These are phyloP conservation scores for Marasmius tenuissimus DNA, from an alignment of 1,284 basidiomycete species.

Conservation along the genomic window DNA sequence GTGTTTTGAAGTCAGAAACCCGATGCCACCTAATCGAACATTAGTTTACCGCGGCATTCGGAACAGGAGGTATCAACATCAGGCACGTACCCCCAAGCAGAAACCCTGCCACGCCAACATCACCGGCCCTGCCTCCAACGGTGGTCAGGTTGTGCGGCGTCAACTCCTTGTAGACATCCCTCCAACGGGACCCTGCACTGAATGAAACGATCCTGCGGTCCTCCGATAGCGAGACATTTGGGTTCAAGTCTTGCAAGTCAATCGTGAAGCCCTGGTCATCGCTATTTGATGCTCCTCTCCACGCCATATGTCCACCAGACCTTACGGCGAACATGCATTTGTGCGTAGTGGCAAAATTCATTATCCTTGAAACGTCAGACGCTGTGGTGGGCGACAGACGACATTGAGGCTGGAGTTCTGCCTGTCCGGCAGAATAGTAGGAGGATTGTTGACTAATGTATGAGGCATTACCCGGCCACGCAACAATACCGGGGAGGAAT, in stretches of 20 bases:
- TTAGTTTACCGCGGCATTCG: background rate
- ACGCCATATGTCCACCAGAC: slow-evolving; percentile 18
- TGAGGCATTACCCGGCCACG: background rate
- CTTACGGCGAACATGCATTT: slow-evolving; percentile 16
- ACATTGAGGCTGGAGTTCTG: slow-evolving; percentile 10
- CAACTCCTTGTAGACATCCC: slow-evolving; percentile 17
- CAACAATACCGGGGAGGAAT: slow-evolving; percentile 4
- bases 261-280: slow-evolving; percentile 16
- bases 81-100: slow-evolving; percentile 28
- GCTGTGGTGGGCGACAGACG: slow-evolving; percentile 12
- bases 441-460: slow-evolving; percentile 12
- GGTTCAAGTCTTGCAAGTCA: slow-evolving; percentile 11
- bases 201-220: slow-evolving; percentile 15
- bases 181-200: slow-evolving; percentile 15
- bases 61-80: background rate
- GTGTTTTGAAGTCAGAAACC: slow-evolving; percentile 18
- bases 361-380: slow-evolving; percentile 13
- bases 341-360: slow-evolving; percentile 5
- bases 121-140: slow-evolving; percentile 33
- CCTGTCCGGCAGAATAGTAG: slow-evolving; percentile 16
- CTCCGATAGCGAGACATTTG: slow-evolving; percentile 9
- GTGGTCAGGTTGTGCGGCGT: slow-evolving; percentile 16
- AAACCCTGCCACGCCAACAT: slow-evolving; percentile 36
- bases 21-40: slow-evolving; percentile 18
- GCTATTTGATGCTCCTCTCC: slow-evolving; percentile 18